Evolutionary conservation across 108 stramenopile genomes (phyloP).

Genomic region (Ochromonas danica): DNA sequence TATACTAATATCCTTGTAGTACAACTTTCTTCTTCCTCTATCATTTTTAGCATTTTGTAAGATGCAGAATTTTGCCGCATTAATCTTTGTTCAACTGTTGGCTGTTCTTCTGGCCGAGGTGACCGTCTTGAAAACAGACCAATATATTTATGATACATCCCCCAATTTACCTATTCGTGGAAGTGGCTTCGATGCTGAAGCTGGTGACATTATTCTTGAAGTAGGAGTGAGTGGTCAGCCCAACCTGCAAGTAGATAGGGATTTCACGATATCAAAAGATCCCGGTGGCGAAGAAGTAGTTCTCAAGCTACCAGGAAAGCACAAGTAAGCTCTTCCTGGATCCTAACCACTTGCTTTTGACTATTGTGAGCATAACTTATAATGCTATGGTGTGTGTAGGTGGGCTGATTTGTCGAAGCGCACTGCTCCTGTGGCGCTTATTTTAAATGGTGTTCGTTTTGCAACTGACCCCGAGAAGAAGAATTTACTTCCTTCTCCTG

Average conservation of each 20-base stretch:
- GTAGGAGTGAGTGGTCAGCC: background rate
- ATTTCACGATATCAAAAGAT: constrained; percentile 24
- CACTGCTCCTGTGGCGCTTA: constrained; percentile 26
- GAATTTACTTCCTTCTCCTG: constrained; percentile 12
- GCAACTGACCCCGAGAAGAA: background rate
- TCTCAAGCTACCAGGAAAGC: constrained; percentile 2
- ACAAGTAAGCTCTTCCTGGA: constrained; percentile 10
- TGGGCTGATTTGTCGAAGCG: constrained; percentile 28
- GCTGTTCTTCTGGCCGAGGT: background rate
- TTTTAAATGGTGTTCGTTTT: constrained; percentile 12
- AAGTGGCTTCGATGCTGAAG: constrained; percentile 27
- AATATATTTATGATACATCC: constrained; percentile 28
- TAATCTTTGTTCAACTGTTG: too few relatives aligned
- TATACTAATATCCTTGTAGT: too few relatives aligned
- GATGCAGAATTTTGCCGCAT: too few relatives aligned
- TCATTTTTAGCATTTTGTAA: too few relatives aligned
- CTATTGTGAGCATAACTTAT: background rate
- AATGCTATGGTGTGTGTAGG: background rate
- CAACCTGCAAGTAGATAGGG: background rate
- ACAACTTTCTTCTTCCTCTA: too few relatives aligned
- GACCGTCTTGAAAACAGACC: background rate
- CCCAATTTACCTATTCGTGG: constrained; percentile 19
- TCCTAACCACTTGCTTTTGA: background rate
- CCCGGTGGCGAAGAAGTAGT: constrained; percentile 1
- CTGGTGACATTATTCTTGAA: constrained; percentile 7